A percentile compares a stretch with the other conserved stretches of the same genome.
phyloP scores from a whole-genome alignment of 768 basidiomycete species.

The Kondoa malvinella region DNA sequence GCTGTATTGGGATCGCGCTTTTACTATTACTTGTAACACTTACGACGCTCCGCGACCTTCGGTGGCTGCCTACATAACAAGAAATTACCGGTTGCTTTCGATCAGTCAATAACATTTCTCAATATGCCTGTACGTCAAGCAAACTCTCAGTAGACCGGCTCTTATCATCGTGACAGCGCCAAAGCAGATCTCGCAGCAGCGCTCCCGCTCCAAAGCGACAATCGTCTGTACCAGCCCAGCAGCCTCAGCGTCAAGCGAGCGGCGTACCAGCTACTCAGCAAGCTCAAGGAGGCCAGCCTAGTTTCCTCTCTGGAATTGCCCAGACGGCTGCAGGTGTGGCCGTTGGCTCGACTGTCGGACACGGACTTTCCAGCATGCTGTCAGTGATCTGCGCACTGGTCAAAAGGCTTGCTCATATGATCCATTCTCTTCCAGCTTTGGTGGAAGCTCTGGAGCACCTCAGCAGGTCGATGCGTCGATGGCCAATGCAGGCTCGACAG shows the following conservation, averaged over 20 bases:
- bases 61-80: too few relatives aligned
- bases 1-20: too few relatives aligned
- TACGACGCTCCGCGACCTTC: neutral
- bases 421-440: slow-evolving; percentile 38
- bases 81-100: neutral
- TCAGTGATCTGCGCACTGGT: slow-evolving; percentile 48
- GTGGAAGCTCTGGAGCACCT: slow-evolving; percentile 29
- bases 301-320: slow-evolving; percentile 18
- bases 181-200: neutral
- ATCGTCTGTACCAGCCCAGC: neutral
- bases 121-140: neutral
- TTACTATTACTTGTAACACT: neutral
- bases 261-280: neutral
- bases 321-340: slow-evolving; percentile 68
- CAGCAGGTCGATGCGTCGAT: slow-evolving; percentile 27
- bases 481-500: neutral
- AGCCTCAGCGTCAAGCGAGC: neutral
- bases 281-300: neutral
- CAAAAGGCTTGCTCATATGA: slow-evolving; percentile 31
- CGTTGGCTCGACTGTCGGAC: slow-evolving; percentile 69
- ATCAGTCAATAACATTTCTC: neutral
- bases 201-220: neutral
- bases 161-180: neutral
- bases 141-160: too few relatives aligned
- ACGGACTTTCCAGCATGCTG: slow-evolving; percentile 76